Percentiles rank a stretch among this genome's conserved stretches.
These are phyloP conservation scores for Monosporascus sp. DNA, from an alignment of 2,329 filamentous ascomycete species.

Conservation along the genomic window DNA sequence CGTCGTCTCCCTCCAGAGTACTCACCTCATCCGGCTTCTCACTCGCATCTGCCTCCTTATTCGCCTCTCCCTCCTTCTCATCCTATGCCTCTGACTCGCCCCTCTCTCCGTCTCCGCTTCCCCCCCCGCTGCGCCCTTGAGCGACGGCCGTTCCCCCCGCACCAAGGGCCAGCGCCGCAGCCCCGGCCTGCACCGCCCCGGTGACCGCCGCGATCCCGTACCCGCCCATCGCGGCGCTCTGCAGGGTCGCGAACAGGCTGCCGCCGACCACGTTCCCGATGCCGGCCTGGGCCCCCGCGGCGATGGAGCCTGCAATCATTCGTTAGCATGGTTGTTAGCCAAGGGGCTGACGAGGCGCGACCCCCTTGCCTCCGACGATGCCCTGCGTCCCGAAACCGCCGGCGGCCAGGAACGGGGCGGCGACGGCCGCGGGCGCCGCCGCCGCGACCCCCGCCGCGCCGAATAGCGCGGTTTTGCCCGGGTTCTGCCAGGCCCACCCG, in stretches of 20 bases:
- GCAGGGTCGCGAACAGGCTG: slow-evolving; percentile 15
- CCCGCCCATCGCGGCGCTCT: slow-evolving; percentile 19
- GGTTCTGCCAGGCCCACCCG: slow-evolving; percentile 13
- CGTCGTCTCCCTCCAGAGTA: no score
- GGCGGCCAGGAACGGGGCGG: slow-evolving; percentile 8
- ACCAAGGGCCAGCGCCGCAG: not conserved
- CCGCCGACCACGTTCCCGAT: slow-evolving; percentile 17
- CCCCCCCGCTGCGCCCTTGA: not conserved
- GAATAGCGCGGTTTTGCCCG: slow-evolving; percentile 4
- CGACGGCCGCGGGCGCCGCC: slow-evolving; percentile 7
- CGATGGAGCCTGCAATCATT: slow-evolving; percentile 11
- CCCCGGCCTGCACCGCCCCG: slow-evolving; percentile 8
- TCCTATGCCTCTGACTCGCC: no score
- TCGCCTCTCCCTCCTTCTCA: no score
- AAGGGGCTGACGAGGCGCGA: no score
- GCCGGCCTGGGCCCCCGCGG: slow-evolving; percentile 13
- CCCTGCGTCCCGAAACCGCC: slow-evolving; percentile 15
- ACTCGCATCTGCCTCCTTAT: no score
- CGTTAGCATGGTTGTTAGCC: not conserved
- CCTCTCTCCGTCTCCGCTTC: not conserved
- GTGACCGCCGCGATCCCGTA: slow-evolving; percentile 18
- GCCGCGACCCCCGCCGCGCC: slow-evolving; percentile 2
- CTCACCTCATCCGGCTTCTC: no score
- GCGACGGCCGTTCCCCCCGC: not conserved
- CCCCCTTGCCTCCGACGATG: slow-evolving; percentile 10